These are phyloP conservation scores for Alternaria incomplexa DNA, from an alignment of 2,329 filamentous ascomycete species.

Conservation along the genomic window DNA sequence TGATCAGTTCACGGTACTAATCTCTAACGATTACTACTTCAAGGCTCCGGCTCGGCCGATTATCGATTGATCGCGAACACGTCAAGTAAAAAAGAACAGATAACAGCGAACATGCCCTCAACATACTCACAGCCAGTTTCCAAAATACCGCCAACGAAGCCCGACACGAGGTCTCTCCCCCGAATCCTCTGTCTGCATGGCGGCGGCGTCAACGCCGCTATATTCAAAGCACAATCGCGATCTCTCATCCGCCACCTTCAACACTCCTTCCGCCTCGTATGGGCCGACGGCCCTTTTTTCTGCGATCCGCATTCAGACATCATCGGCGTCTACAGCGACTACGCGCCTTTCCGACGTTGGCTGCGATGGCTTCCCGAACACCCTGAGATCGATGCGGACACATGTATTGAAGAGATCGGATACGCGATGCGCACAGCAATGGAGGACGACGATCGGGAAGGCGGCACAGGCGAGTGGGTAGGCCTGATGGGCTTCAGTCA, in stretches of 20 bases:
- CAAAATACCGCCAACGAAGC: conserved; percentile 32
- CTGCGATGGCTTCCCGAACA: conserved; percentile 69
- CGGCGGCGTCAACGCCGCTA: conserved; percentile 73
- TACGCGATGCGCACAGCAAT: conserved; percentile 55
- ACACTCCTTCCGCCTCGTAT: conserved; percentile 71
- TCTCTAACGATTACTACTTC: background rate
- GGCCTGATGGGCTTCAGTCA: conserved; percentile 59
- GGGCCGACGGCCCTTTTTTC: conserved; percentile 71
- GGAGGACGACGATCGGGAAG: conserved; percentile 51
- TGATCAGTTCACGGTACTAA: background rate
- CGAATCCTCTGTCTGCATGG: conserved; percentile 83
- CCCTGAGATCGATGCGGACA: conserved; percentile 58
- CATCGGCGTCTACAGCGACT: conserved; percentile 67
- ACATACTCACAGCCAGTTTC: conserved; percentile 10
- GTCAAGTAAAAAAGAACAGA: background rate
- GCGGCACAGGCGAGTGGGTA: conserved; percentile 55
- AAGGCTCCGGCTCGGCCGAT: background rate
- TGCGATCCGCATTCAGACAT: conserved; percentile 68
- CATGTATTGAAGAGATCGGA: conserved; percentile 54
- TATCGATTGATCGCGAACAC: background rate
- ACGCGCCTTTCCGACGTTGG: conserved; percentile 70
- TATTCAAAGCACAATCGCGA: conserved; percentile 74
- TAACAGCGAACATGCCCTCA: conserved; percentile 1
- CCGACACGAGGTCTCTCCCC: conserved; percentile 52
- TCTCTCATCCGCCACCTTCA: conserved; percentile 58